These are phyloP conservation scores for Polygonum maritimum DNA, from an alignment of 148 eudicot genomes.

Conservation along the genomic window DNA sequence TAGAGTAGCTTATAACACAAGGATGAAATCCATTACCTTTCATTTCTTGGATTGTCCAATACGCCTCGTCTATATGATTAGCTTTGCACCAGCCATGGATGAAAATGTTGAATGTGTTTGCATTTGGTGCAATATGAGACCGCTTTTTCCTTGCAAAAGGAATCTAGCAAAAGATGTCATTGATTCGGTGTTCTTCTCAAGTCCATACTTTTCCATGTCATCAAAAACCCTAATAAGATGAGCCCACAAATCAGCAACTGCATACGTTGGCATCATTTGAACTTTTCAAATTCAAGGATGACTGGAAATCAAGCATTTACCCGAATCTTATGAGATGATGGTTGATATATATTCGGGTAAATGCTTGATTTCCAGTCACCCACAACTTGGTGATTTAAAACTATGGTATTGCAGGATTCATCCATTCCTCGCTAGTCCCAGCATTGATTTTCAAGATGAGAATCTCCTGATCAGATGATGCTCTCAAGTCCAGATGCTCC, in stretches of 20 bases:
- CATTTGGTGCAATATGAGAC: constrained; percentile 53
- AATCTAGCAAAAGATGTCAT: constrained; percentile 80
- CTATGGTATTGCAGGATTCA: constrained; percentile 29
- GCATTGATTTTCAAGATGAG: constrained; percentile 28
- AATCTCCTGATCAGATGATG: constrained; percentile 25
- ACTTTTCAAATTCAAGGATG: constrained; percentile 55
- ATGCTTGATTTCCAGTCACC: constrained; percentile 61
- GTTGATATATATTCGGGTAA: constrained; percentile 57
- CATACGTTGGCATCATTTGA: constrained; percentile 71
- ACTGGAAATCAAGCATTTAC: constrained; percentile 62
- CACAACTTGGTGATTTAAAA: constrained; percentile 36
- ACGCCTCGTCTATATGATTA: constrained; percentile 70
- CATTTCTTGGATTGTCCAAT: constrained; percentile 92
- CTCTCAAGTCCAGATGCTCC: background rate
- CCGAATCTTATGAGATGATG: constrained; percentile 53
- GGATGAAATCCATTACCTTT: constrained; percentile 74
- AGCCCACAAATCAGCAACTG: constrained; percentile 71
- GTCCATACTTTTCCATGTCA: constrained; percentile 47
- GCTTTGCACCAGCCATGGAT: constrained; percentile 91
- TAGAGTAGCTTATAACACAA: constrained; percentile 80
- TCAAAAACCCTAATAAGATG: constrained; percentile 55
- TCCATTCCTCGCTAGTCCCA: constrained; percentile 22
- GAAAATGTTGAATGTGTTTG: constrained; percentile 69
- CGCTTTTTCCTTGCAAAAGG: constrained; percentile 76
- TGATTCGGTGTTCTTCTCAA: constrained; percentile 63